These are phyloP conservation scores for Syzygium jambos DNA, from an alignment of 345 rosid genomes.

Conservation along the genomic window DNA sequence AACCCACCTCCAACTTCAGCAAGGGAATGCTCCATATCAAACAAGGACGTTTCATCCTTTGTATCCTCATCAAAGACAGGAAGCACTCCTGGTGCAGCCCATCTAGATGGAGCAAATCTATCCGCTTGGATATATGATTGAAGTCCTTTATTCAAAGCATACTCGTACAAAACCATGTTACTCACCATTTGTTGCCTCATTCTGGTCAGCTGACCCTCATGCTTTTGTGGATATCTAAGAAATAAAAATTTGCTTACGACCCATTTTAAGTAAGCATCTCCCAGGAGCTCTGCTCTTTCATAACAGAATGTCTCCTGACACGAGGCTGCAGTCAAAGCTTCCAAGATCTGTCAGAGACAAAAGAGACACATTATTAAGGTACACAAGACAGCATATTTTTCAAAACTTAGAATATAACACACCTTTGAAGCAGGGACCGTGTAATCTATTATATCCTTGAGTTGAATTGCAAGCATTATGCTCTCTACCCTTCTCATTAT, in stretches of 20 bases:
- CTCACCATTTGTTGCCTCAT: slow-evolving; percentile 99
- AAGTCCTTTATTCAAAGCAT: slow-evolving; percentile 72
- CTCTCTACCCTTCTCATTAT: slow-evolving; percentile 98
- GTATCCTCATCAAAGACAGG: slow-evolving; percentile 95
- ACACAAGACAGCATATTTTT: not conserved
- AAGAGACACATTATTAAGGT: slow-evolving; percentile 1
- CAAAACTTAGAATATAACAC: not conserved
- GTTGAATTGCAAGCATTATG: slow-evolving; percentile 88
- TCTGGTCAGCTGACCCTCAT: slow-evolving; percentile 96
- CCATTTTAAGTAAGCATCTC: slow-evolving; percentile 99
- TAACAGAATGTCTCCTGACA: slow-evolving; percentile 99
- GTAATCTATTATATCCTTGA: slow-evolving; percentile 58
- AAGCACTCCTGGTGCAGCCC: slow-evolving; percentile 99
- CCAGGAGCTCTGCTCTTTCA: slow-evolving; percentile 97
- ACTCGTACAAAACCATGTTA: slow-evolving; percentile 85
- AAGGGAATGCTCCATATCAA: slow-evolving; percentile 44
- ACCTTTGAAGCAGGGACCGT: slow-evolving; percentile 83
- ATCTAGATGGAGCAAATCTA: slow-evolving; percentile 95
- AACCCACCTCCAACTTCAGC: slow-evolving; percentile 19
- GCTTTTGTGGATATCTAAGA: slow-evolving; percentile 94
- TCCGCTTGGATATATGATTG: slow-evolving; percentile 98
- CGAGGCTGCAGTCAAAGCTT: slow-evolving; percentile 96
- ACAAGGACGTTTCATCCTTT: slow-evolving; percentile 74
- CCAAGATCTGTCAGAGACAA: slow-evolving; percentile 54
- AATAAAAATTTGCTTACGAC: slow-evolving; percentile 90